These are phyloP conservation scores for Ogataea ganodermae DNA, from an alignment of 805 yeast species.

Conservation along the genomic window DNA sequence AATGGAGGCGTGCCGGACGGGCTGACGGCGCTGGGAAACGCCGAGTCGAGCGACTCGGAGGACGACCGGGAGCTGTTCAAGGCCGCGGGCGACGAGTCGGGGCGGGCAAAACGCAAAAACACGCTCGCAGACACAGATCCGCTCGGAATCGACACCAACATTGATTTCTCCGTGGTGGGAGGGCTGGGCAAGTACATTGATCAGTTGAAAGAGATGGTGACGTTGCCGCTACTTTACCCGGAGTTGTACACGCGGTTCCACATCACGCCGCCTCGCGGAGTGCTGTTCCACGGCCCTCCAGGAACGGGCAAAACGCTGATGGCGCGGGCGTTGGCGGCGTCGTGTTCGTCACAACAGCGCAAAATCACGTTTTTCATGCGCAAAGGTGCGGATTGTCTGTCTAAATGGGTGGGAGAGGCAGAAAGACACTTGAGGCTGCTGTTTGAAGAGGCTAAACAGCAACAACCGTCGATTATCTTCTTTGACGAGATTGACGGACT, in stretches of 20 bases:
- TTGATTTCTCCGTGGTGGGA: constrained; percentile 76
- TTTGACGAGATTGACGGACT: constrained; percentile 98
- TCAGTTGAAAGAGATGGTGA: constrained; percentile 95
- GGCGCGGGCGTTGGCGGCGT: constrained; percentile 97
- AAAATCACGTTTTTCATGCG: constrained; percentile 97
- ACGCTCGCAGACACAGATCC: constrained; percentile 89
- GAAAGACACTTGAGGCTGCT: constrained; percentile 88
- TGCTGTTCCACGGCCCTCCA: constrained; percentile 97
- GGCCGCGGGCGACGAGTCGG: constrained; percentile 31
- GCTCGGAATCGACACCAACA: constrained; percentile 68
- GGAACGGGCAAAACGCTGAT: constrained; percentile 98
- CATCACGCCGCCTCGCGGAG: constrained; percentile 97
- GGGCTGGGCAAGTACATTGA: constrained; percentile 89
- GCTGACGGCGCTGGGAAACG: constrained; percentile 38
- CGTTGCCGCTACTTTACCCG: constrained; percentile 88
- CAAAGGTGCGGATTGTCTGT: constrained; percentile 95
- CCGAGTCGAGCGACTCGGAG: constrained; percentile 48
- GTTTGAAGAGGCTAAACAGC: constrained; percentile 94
- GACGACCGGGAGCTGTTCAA: constrained; percentile 45
- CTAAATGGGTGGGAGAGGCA: constrained; percentile 99
- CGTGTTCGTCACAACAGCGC: constrained; percentile 79
- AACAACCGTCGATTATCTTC: constrained; percentile 94
- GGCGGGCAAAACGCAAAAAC: constrained; percentile 46
- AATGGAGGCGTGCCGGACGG: constrained; percentile 60
- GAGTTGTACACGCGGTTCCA: constrained; percentile 87